Base-by-base conservation (phyloP, 2,329 filamentous ascomycete genomes). In the Curvularia spicifera region DNA sequence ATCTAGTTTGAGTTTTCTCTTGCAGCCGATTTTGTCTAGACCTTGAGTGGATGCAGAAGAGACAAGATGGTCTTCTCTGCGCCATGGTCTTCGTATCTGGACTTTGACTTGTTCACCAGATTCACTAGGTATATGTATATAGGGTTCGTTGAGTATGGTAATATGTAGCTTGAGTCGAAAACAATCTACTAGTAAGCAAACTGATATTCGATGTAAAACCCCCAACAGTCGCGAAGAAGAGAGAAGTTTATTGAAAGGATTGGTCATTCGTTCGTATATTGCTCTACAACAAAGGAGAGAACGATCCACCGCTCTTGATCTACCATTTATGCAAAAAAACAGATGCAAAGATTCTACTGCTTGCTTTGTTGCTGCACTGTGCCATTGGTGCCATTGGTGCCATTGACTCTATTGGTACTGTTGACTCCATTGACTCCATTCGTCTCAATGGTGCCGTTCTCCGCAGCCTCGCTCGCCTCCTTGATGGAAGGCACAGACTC, bases 401-500 rank as follows among this genome's bases (percentile, higher is more conserved):
- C 28, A 5, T 46, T 22, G 29, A 46, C 10, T 6, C 28, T 8
- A 18, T 46, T 33, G 22, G 29, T 31, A 12, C 29, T 29, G 4
- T 47, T 24, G 29, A 47, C 18, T 12, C 44, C 28, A 12, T 47
- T 33, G 22, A 15, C n/a, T 22, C 28, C 22, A 24, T 13, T 15
- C 9, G 20, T 29, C 24, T 20, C 39, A 18, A 29, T 26, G 1
- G 6, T 18, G 4, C 44, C 37, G 5, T 53, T 49, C 39, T 51
- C 53, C 46, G 53, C 6, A 12, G 29, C 51, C 12, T 57, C 53
- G 7, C 48, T 15, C 5, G 51, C 53, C 24, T 61, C 53, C 3
- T 47, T 57, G 4, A 61, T 63, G 4, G 37, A 53, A 20, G 60
- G 48, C 5, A 61, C 58, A 1, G 52, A 48, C 2, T 31, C 50